Evolutionary conservation across 139 green algal species (phyloP).

Genomic region (Raphidocelis subcapitata): DNA sequence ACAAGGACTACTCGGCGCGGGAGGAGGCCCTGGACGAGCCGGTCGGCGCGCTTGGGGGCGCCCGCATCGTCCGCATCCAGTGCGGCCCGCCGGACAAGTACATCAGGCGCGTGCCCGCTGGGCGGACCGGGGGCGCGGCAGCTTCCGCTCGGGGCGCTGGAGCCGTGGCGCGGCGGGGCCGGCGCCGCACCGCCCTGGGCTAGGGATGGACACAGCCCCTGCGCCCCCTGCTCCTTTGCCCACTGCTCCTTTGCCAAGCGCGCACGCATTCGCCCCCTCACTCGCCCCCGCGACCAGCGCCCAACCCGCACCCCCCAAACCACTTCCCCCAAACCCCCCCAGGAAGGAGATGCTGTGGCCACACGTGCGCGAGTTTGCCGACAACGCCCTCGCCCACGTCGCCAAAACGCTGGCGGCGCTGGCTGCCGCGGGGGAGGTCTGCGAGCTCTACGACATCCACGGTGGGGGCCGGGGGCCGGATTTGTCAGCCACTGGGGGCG

Average conservation of each 20-base stretch:
- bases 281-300: too few relatives aligned
- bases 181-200: not conserved
- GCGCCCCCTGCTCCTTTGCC: not conserved
- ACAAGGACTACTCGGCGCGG: slow-evolving; percentile 62
- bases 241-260: slow-evolving; percentile 1
- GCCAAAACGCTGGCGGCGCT: slow-evolving; percentile 54
- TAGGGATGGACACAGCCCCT: not conserved
- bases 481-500: too few relatives aligned
- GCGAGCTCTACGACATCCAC: slow-evolving; percentile 57
- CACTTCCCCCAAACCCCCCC: not conserved
- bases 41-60: slow-evolving; percentile 52
- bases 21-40: slow-evolving; percentile 73
- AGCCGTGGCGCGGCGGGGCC: not conserved
- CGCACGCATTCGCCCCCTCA: too few relatives aligned
- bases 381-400: slow-evolving; percentile 71
- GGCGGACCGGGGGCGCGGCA: not conserved
- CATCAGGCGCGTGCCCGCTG: slow-evolving; percentile 44
- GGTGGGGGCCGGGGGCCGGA: not conserved
- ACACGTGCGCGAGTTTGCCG: slow-evolving; percentile 89
- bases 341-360: slow-evolving; percentile 93
- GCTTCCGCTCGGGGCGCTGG: not conserved
- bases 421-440: slow-evolving; percentile 50
- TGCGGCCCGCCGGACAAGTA: slow-evolving; percentile 74
- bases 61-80: slow-evolving; percentile 91
- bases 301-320: too few relatives aligned